Percentiles rank a stretch among this genome's conserved stretches.
phyloP scores from a whole-genome alignment of 2,329 filamentous ascomycete species.

The Colletotrichum sp. region DNA sequence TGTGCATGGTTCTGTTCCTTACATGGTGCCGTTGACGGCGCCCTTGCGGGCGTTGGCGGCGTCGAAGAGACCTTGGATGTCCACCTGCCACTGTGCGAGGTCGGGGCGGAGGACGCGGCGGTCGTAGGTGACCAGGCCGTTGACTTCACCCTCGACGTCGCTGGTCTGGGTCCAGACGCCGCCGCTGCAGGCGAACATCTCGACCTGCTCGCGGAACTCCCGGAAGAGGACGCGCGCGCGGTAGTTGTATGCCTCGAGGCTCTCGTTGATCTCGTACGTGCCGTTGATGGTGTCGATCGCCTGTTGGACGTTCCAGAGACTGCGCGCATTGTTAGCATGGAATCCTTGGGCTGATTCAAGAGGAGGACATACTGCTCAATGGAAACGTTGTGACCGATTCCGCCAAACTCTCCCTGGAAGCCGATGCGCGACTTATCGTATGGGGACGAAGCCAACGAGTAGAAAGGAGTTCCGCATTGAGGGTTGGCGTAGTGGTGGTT shows the following conservation, averaged over 20 bases:
- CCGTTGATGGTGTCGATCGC: slow-evolving; percentile 66
- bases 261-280: slow-evolving; percentile 70
- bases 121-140: slow-evolving; percentile 74
- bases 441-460: slow-evolving; percentile 60
- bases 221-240: slow-evolving; percentile 64
- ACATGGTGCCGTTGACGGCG: slow-evolving; percentile 2
- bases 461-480: slow-evolving; percentile 74
- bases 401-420: slow-evolving; percentile 75
- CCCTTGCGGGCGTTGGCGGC: slow-evolving; percentile 44
- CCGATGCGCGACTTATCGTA: slow-evolving; percentile 66
- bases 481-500: slow-evolving; percentile 77
- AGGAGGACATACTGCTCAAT: slow-evolving; percentile 57
- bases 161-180: slow-evolving; percentile 78
- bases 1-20: background rate
- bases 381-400: slow-evolving; percentile 69
- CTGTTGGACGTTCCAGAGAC: slow-evolving; percentile 67
- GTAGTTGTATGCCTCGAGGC: slow-evolving; percentile 69
- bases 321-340: slow-evolving; percentile 25
- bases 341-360: rapidly evolving
- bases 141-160: slow-evolving; percentile 77
- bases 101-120: slow-evolving; percentile 64
- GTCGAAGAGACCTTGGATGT: slow-evolving; percentile 65
- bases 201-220: slow-evolving; percentile 66
- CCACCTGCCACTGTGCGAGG: slow-evolving; percentile 60
- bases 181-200: slow-evolving; percentile 66